Percentiles rank a stretch among this genome's conserved stretches.
Conservation (phyloP, 176 grass and related monocot genomes). For the Ensete ventricosum region DNA sequence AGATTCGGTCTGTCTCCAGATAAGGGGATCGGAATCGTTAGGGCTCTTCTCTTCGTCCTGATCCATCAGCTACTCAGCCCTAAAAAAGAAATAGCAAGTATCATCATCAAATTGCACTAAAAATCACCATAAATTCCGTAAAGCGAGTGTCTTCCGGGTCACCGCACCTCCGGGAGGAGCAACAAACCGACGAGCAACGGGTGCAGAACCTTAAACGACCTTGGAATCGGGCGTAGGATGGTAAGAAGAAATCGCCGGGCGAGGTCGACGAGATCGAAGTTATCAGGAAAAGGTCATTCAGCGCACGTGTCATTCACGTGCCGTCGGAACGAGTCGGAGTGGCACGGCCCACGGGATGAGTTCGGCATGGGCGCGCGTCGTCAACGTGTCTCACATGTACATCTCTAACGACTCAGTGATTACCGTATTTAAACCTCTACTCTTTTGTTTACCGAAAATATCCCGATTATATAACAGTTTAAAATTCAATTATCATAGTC, state of each 20-base stretch:
- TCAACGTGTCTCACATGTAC: too few relatives aligned
- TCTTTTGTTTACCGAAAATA: too few relatives aligned
- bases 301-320: background rate
- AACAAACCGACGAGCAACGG: background rate
- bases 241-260: background rate
- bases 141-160: background rate
- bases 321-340: background rate
- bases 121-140: background rate
- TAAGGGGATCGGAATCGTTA: slow-evolving; percentile 39
- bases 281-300: background rate
- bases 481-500: too few relatives aligned
- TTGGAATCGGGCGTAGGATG: background rate
- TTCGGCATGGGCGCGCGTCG: too few relatives aligned
- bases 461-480: too few relatives aligned
- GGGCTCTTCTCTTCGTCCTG: slow-evolving; percentile 20
- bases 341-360: too few relatives aligned
- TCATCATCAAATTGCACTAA: background rate
- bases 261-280: background rate
- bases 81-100: background rate
- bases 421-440: too few relatives aligned
- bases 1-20: slow-evolving; percentile 20
- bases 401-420: too few relatives aligned
- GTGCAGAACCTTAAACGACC: background rate
- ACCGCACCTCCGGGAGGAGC: background rate
- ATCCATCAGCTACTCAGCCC: slow-evolving; percentile 7